phyloP scores from a whole-genome alignment of 2,329 filamentous ascomycete species.

The Clonostachys byssicola region DNA sequence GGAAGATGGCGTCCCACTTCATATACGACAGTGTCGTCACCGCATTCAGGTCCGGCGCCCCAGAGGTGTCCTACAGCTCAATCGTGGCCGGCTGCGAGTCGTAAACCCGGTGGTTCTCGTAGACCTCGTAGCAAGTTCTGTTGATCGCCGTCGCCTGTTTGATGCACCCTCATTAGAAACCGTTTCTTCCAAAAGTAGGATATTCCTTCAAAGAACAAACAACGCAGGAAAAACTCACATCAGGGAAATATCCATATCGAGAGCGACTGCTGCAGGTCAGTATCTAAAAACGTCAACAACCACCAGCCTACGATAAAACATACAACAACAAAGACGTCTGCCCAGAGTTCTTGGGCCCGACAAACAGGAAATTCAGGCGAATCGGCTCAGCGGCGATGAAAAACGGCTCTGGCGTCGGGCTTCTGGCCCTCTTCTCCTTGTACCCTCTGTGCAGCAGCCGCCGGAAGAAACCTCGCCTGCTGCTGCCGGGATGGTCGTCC shows the following conservation, averaged over 20 bases:
- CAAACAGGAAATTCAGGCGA: constrained; percentile 27
- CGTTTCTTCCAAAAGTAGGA: not conserved
- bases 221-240: constrained; percentile 16
- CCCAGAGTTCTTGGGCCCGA: constrained; percentile 21
- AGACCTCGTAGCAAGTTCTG: constrained; percentile 27
- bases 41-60: constrained; percentile 26
- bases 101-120: constrained; percentile 17
- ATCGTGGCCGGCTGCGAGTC: constrained; percentile 15
- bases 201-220: not conserved
- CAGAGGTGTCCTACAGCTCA: constrained; percentile 34
- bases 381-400: constrained; percentile 10
- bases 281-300: not conserved
- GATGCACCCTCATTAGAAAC: not conserved
- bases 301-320: not conserved
- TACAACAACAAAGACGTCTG: constrained; percentile 33
- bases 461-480: not conserved
- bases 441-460: not conserved
- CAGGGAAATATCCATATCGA: constrained; percentile 29
- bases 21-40: constrained; percentile 26
- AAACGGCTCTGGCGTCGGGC: constrained; percentile 5
- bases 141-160: constrained; percentile 21
- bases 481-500: not conserved
- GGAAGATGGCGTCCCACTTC: constrained; percentile 27
- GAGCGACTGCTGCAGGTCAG: constrained; percentile 17
- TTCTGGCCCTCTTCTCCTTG: constrained; percentile 3